Base-by-base conservation (phyloP, 345 rosid species). In the Brassica juncea region DNA sequence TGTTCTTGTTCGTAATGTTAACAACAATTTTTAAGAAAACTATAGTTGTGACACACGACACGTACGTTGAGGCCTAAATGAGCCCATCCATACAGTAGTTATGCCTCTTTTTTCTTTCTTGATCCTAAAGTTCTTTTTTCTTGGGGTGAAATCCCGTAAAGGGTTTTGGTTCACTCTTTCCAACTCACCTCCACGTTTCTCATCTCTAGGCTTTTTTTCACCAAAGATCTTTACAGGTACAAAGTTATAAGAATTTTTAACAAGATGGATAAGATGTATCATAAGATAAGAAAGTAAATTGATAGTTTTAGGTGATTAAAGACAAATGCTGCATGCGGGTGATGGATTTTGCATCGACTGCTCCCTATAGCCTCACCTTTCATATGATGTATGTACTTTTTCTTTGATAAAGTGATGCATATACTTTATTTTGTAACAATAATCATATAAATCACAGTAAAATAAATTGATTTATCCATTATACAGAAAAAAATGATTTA, bases 151-250 rank as follows among this genome's bases (percentile, higher is more conserved):
- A 52, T 35, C 6, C 44, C 37, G 58, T 23, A 65, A 52, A 60
- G 37, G 16, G 16, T 64, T 60, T 52, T 66, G 55, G 12, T 67
- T 60, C 63, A 32, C 49, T 73, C 70, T 73, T 79, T 79, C 73
- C 82, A 79, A 73, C 82, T 73, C 78, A 79, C 49, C 12, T 73
- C 78, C 74, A 79, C 74, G 82, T 79, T 60, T 68, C 57, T 15
- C 19, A 47, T 34, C 70, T 59, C n/a, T 32, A 60, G 78, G 4
- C 32, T 73, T 72, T 78, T 28, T 28, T 78, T 73, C 7, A 49
- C 52, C 44, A 60, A 59, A 65, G n/a, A 67, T 67, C 74, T 79
- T 79, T 79, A 79, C 77, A 79, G 82, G 27, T 30, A 73, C 57
- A 72, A 79, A 79, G 74, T 67, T 44, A n/a, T 10, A 39, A 47